Evolutionary conservation across 1,139 yeast genomes (phyloP).

Genomic region (Protomyces inouyei): DNA sequence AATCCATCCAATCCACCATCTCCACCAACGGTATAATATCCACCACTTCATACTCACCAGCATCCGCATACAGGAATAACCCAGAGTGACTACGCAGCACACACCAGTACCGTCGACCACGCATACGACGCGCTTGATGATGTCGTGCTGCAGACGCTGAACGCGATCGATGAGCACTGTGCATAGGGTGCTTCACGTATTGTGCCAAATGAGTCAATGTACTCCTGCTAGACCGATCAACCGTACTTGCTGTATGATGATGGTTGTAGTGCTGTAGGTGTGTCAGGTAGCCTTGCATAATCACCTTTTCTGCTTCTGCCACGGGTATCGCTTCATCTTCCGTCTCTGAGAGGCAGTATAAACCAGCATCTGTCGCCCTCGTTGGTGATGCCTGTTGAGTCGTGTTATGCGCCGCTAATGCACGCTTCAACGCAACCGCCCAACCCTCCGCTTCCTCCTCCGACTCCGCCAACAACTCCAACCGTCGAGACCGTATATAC

Average conservation of each 20-base stretch:
- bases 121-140: background rate
- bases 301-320: conserved; percentile 18
- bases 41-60: background rate
- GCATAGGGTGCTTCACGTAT: background rate
- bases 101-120: background rate
- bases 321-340: background rate
- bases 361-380: background rate
- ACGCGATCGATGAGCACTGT: background rate
- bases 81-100: background rate
- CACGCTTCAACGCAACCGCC: conserved; percentile 42
- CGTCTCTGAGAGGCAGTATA: background rate
- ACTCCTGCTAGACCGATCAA: background rate
- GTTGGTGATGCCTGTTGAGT: background rate
- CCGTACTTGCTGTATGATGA: background rate
- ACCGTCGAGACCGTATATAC: conserved; percentile 44
- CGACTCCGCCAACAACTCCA: conserved; percentile 46
- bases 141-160: background rate
- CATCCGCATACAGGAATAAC: background rate
- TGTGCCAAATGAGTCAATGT: background rate
- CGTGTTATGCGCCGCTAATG: conserved; percentile 33
- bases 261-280: background rate
- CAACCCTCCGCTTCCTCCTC: conserved; percentile 44
- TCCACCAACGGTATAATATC: background rate
- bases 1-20: background rate
- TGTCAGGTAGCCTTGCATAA: conserved; percentile 20